Evolutionary conservation across 1,284 basidiomycete species (phyloP).

Genomic region (Cutaneotrichosporon mucoides): DNA sequence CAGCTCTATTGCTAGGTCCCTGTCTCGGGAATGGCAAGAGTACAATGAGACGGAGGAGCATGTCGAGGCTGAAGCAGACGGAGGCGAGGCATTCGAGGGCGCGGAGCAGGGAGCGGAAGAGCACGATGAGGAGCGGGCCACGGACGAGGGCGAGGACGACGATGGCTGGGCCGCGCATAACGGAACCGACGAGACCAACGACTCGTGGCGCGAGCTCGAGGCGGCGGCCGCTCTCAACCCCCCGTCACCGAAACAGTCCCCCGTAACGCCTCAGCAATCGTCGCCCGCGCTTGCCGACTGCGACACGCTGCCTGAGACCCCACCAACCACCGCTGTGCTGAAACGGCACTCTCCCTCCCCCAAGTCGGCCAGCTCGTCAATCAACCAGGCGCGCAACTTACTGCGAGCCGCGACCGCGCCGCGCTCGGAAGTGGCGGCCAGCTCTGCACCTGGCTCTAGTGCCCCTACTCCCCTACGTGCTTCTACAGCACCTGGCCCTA

Average conservation of each 20-base stretch:
- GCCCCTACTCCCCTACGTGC: no score
- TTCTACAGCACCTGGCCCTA: not conserved
- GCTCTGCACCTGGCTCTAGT: no score
- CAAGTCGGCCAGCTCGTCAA: not conserved
- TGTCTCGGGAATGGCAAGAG: no score
- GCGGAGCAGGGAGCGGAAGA: no score
- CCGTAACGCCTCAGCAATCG: not conserved
- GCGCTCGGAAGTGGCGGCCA: not conserved
- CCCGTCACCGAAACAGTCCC: not conserved
- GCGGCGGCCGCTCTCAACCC: constrained; percentile 1
- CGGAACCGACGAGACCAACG: not conserved
- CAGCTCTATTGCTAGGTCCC: not conserved
- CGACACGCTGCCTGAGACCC: constrained; percentile 4
- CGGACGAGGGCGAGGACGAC: not conserved
- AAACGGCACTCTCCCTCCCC: not conserved
- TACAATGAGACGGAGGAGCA: no score
- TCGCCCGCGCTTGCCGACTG: constrained; percentile 1
- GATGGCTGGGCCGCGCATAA: not conserved
- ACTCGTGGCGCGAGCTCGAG: constrained; percentile 4
- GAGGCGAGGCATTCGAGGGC: no score
- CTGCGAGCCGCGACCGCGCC: not conserved
- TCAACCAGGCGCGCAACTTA: not conserved
- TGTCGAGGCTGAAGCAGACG: not conserved
- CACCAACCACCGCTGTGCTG: not conserved
- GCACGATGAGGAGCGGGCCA: no score